Base-by-base conservation (phyloP, 305 asterid species). In the Fraxinus greggii region DNA sequence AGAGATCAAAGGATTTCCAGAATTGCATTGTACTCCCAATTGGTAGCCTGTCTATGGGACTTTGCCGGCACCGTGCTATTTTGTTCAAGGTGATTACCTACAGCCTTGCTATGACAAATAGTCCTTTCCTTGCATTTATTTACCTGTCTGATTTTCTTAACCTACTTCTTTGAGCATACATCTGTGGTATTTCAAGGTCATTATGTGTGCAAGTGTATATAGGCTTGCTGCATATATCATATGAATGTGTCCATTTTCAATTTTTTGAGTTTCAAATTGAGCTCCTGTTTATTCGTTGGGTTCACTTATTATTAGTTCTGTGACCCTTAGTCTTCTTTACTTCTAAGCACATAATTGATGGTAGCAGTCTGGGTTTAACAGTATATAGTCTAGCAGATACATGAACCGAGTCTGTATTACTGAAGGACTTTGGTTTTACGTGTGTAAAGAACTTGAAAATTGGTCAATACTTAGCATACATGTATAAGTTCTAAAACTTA, bases 51-150 rank as follows among this genome's bases (percentile, higher is more conserved):
- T 93, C 97, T 13, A 86, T 89, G 88, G 99, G 98, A 80, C 98
- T 94, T 76, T 96, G 99, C 90, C 91, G 98, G 91, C 99, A 96
- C 81, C 97, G 99, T 26, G 97, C 98, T 61, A 90, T 96, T 85
- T 85, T 96, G 80, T 96, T 96, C 88, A 96, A 96, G 97, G 99
- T 96, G 78, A 87, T 79, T 81, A 24, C n/a, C 36, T 61, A 23
- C 40, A 79, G 70, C 75, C 15, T 80, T 42, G 26, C 26, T n/a
- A 48, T 17, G 72, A 3, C 40, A 21, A 8, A 9, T 36, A 51
- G 61, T 82, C 29, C 1, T 61, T 10, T 76, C 59, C 59, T 31
- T 21, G 29, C 69, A 7, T 21, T 67, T 7, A 5, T 77, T 75
- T 23, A 63, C 8, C 28, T 23, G 0, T 42, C 35, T 65, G 72